Conservation (phyloP, 768 basidiomycete species). For the Dendrothele bispora region DNA sequence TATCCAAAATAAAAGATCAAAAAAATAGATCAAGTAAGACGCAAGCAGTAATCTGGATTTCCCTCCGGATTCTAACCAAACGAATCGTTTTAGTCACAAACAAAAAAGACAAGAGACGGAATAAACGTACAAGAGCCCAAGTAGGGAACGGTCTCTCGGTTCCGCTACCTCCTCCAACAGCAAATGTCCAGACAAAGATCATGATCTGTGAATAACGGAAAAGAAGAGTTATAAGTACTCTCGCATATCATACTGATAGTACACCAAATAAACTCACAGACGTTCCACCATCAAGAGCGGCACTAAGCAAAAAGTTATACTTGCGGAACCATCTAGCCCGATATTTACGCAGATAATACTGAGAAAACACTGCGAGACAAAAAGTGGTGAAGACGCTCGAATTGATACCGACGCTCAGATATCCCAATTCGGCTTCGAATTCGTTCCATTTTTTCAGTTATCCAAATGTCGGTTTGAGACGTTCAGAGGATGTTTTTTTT, state of each 20-base stretch:
- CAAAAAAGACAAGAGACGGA: no score
- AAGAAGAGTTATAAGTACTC: constrained; percentile 2
- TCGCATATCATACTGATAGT: constrained; percentile 9
- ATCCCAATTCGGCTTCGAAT: constrained; percentile 7
- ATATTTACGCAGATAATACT: constrained; percentile 34
- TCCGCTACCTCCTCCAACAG: no score
- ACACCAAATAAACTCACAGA: no score
- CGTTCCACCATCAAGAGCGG: constrained; percentile 2
- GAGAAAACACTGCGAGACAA: constrained; percentile 28
- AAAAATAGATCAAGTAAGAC: neutral
- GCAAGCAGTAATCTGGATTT: no score
- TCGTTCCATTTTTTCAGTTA: constrained; percentile 10
- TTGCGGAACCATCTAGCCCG: constrained; percentile 32
- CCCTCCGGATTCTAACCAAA: constrained; percentile 5
- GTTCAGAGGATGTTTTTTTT: no score
- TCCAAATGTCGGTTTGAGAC: neutral
- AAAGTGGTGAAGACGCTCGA: constrained; percentile 19
- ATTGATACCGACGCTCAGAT: constrained; percentile 41
- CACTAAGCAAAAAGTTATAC: constrained; percentile 22
- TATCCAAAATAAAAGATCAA: no score
- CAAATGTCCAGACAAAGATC: no score
- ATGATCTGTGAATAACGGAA: no score
- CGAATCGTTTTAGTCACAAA: neutral
- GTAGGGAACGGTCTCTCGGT: no score
- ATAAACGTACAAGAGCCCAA: no score